Evolutionary conservation across 768 basidiomycete species (phyloP), one percentile per base, ranked within the genome.

Genomic region (Tremella yokohamensis): DNA sequence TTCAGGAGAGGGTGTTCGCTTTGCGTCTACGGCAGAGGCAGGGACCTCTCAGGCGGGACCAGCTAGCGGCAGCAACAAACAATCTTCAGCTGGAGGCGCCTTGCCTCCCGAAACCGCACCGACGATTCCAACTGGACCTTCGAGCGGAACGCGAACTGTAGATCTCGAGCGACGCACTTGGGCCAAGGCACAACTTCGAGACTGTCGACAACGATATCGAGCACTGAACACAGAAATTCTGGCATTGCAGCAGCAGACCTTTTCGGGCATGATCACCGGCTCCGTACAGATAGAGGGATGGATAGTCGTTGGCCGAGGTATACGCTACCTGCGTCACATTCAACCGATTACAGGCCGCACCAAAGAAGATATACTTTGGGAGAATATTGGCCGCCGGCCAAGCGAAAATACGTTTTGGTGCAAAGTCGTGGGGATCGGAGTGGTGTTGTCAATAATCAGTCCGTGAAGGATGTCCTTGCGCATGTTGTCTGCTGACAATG

Each of bases 281-380:
- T 39, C 54, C 7, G 29, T 34, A 11, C 79, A 80, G 26, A 78
- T 81, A 47, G 82, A 87, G 58, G 89, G 89, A 0, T 90, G 88
- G 87, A 70, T 91, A 53, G 76, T 91, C 70, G 81, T 88, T 40
- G 89, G 89, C 8, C 80, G 83, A 24, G 87, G 87, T 1, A 72
- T 89, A 58, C 76, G 83, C 54, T 82, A 80, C 63, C 72, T 90
- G 24, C 84, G 83, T 26, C 84, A 84, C 1, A 75, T 86, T 4
- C 78, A 87, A 69, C 77, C 86, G 37, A 88, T 91, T 20, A 85
- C 88, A 69, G 89, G 89, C 1, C 78, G 86, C 58, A 85, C 87
- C 13, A 89, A 87, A 73, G 88, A 90, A 67, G 88, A 90, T 72
- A 83, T 91, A 37, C 78, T 86, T 54, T 91, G 88, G 88, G 84